Percentiles rank a stretch among this genome's conserved stretches.
phyloP scores from a whole-genome alignment of 495 filamentous ascomycete genomes.

The Penicillium chermesinum region DNA sequence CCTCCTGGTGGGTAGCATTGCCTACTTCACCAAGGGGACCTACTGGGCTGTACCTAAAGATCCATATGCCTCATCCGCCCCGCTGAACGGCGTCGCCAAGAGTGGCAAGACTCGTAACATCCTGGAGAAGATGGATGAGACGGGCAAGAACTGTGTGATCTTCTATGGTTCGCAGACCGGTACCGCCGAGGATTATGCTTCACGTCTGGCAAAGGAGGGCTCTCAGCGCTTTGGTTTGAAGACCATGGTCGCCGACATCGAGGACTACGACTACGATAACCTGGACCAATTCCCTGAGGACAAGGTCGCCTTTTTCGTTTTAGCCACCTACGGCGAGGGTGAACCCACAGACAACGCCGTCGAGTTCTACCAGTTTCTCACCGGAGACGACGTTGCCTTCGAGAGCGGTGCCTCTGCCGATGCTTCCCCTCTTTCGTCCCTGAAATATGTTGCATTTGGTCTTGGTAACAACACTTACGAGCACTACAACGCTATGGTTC shows the following conservation, averaged over 20 bases:
- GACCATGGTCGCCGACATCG: conserved; percentile 96
- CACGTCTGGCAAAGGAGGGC: conserved; percentile 94
- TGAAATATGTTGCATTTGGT: conserved; percentile 94
- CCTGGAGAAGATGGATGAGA: conserved; percentile 91
- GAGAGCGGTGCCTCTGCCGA: conserved; percentile 58
- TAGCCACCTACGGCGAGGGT: conserved; percentile 97
- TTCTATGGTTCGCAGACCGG: conserved; percentile 99
- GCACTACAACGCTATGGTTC: conserved; percentile 99
- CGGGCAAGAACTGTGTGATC: conserved; percentile 92
- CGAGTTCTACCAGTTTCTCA: conserved; percentile 97
- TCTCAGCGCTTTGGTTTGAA: conserved; percentile 93
- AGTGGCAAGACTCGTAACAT: conserved; percentile 89
- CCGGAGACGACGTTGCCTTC: conserved; percentile 72
- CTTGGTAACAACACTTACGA: conserved; percentile 98
- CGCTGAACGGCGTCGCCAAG: conserved; percentile 64
- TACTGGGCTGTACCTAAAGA: conserved; percentile 82
- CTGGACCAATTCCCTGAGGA: conserved; percentile 83
- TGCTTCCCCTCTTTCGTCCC: conserved; percentile 70
- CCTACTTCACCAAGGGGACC: conserved; percentile 96
- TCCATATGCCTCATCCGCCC: conserved; percentile 69
- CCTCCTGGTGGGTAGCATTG: conserved; percentile 79
- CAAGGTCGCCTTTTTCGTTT: conserved; percentile 89
- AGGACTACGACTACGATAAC: conserved; percentile 97
- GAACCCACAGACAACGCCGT: conserved; percentile 99
- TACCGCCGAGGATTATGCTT: conserved; percentile 97